Evolutionary conservation across 331 rosid genomes (phyloP), one percentile per base, ranked within the genome.

Genomic region (Malus hybrid): DNA sequence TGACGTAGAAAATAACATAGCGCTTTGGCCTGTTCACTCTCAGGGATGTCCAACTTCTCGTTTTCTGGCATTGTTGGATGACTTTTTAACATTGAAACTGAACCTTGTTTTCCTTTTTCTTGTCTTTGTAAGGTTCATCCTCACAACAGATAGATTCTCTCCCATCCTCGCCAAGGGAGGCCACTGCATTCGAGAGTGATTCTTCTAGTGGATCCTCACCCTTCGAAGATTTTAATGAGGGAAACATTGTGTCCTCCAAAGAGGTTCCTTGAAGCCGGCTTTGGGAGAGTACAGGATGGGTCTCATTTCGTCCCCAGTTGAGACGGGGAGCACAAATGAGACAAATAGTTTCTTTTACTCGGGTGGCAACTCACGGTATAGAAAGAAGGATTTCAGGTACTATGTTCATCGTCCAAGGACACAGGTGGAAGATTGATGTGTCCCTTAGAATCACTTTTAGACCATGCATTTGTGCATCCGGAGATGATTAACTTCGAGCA

Each of bases 161-260:
- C 32, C 97, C 96, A 29, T 86, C 95, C 13, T 94, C 99, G n/a
- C 97, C 99, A 0, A 90, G 93, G 84, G 99, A 86, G 73, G 83
- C 90, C 72, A 87, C 91, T 63, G 84, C 96, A 70, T 89, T 85
- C 54, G 93, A 87, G 73, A 94, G 96, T 74, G 97, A 94, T 75
- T 89, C 93, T 77, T 92, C 99, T 4, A 86, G 96, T 20, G 99
- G 91, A 75, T 85, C 97, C 77, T 94, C 96, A 10, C 96, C 99
- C 67, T 94, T 86, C 9, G 99, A 92, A 80, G 99, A 94, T 82
- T 92, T 92, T 79, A 86, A 86, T 28, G 99, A 92, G 69, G 88
- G 88, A 85, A 83, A 75, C 83, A 70, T 77, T 46, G 76, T 52
- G 69, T 71, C 69, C 68, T 73, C 54, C 56, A 71, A 75, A 59